Evolutionary conservation across 2,329 filamentous ascomycete genomes (phyloP).

Genomic region (Scedosporium aurantiacum): DNA sequence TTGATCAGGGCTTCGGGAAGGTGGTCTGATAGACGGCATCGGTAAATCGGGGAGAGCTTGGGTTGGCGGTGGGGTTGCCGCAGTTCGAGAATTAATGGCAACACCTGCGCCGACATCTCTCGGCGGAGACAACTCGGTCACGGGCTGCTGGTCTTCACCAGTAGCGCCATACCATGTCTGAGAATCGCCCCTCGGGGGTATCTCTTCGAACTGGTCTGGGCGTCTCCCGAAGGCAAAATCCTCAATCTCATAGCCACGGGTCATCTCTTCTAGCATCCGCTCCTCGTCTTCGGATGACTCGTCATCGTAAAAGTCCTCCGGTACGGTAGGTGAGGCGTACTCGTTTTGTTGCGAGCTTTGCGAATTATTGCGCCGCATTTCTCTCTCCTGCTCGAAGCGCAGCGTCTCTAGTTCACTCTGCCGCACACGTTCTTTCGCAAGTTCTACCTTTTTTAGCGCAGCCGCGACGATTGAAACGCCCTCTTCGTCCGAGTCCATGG

Average conservation of each 20-base stretch:
- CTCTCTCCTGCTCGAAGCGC: conserved; percentile 40
- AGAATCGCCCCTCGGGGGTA: neutral
- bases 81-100: neutral
- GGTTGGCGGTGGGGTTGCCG: conserved; percentile 34
- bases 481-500: conserved; percentile 41
- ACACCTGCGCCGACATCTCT: neutral
- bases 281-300: conserved; percentile 63
- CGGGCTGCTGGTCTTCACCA: conserved; percentile 12
- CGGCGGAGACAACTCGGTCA: conserved; percentile 11
- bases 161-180: neutral
- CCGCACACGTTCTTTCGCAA: conserved; percentile 64
- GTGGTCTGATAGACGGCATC: conserved; percentile 11
- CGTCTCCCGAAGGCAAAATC: conserved; percentile 58
- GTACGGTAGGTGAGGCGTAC: conserved; percentile 7
- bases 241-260: conserved; percentile 68
- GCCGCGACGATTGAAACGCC: conserved; percentile 31
- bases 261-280: conserved; percentile 77
- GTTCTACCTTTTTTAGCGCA: conserved; percentile 55
- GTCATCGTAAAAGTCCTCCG: conserved; percentile 52
- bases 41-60: conserved; percentile 35
- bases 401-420: conserved; percentile 59
- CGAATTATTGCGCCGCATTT: conserved; percentile 2
- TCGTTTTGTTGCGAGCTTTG: neutral
- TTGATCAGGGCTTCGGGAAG: conserved; percentile 22
- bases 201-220: neutral